A percentile compares a stretch with the other conserved stretches of the same genome.
Conservation (phyloP, 495 filamentous ascomycete genomes). For the Penicillium macrosclerotiorum region DNA sequence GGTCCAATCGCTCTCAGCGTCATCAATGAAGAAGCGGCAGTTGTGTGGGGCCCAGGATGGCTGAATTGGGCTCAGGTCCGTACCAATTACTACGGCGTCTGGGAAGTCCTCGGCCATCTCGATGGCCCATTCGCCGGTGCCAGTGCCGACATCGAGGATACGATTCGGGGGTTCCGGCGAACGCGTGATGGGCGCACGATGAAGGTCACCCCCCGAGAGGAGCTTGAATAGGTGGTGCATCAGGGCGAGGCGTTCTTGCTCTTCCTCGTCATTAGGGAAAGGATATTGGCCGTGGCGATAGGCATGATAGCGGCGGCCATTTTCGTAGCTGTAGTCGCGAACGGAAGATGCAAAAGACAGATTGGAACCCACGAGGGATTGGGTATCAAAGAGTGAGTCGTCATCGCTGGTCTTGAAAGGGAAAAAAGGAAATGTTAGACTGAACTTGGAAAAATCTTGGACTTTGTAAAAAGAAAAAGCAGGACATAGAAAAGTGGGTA, state of each 20-base stretch:
- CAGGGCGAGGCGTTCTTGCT: constrained; percentile 67
- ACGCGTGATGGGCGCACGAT: constrained; percentile 47
- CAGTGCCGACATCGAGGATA: constrained; percentile 52
- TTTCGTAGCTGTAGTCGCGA: constrained; percentile 52
- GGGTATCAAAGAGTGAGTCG: constrained; percentile 37
- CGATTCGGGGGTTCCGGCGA: constrained; percentile 16
- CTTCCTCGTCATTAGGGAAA: constrained; percentile 59
- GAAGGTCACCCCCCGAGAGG: constrained; percentile 50
- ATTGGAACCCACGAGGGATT: constrained; percentile 37
- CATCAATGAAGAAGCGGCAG: constrained; percentile 49
- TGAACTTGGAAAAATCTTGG: no score
- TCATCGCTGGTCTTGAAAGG: constrained; percentile 40
- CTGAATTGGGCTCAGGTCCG: constrained; percentile 60
- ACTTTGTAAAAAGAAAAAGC: no score
- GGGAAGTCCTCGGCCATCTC: constrained; percentile 61
- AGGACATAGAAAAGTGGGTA: no score
- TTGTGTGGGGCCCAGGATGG: constrained; percentile 50
- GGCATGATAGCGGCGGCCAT: constrained; percentile 61
- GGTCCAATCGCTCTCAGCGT: constrained; percentile 50
- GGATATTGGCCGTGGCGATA: constrained; percentile 56
- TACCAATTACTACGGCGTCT: constrained; percentile 55
- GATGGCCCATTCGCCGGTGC: constrained; percentile 61
- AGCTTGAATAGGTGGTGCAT: constrained; percentile 59
- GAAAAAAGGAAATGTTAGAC: constrained; percentile 1
- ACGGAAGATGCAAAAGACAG: constrained; percentile 49